Base-by-base conservation (phyloP, 1,139 yeast genomes). In the Geotrichum armillariae region DNA sequence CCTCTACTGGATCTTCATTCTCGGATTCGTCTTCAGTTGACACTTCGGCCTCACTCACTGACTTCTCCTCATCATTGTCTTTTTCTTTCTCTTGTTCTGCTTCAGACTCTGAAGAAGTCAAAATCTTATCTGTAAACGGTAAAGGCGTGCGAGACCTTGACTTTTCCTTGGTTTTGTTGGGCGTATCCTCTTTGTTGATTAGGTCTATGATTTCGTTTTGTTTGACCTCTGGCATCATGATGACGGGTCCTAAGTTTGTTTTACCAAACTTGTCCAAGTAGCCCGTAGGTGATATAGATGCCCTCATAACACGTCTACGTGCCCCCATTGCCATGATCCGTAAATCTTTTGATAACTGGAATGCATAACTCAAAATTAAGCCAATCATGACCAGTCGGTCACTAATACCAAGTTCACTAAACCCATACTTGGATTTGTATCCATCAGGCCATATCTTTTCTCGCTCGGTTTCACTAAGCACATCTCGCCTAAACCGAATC, bases 351-450 rank as follows among this genome's bases (percentile, higher is more conserved):
- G 50, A 47, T 6, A 18, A 20, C 36, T 47, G 50, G 6, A 47
- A 11, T n/a, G 41, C 32, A 18, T 41, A 36, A n/a, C 40, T 23
- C 11, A 47, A n/a, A 9, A 47, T 32, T 7, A 31, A 18, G 12
- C 18, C 16, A 11, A 41, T 25, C 46, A 41, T 49, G 5, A 12
- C 18, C 14, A 41, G 16, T 20, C 45, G 36, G 14, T 46, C 55
- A 11, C 9, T 16, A 2, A 21, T 17, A 4, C 20, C 12, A 5
- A 53, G 18, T 1, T 43, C 44, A 12, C 14, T 16, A 16, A 41
- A 35, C 16, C 44, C 40, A 16, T 29, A 22, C 34, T 9, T 21
- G 25, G 27, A 8, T 37, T 32, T 36, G 25, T 39, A 27, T 14
- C 7, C 14, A 2, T 11, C 14, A n/a, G 46, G 34, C 43, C 42